Percentiles rank a stretch among this genome's conserved stretches.
Evolutionary conservation across 75 land plant genomes (phyloP).

Genomic region (Ceratopteris richardii): DNA sequence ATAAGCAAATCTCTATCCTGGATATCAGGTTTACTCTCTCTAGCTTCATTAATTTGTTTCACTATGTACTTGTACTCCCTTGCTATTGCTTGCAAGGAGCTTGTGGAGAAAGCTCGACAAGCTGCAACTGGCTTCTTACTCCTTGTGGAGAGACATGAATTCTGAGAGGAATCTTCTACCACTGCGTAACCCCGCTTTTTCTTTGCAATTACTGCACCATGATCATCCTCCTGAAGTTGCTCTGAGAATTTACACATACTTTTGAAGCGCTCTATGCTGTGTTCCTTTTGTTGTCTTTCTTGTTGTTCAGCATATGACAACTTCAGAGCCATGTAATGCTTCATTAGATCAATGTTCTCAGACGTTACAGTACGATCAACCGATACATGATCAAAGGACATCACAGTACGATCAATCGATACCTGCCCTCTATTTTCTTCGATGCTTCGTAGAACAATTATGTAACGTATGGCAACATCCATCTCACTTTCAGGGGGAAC

Average conservation of each 20-base stretch:
- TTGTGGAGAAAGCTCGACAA: background rate
- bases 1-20: background rate
- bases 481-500: conserved; percentile 23
- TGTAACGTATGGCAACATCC: conserved; percentile 27
- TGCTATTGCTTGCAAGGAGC: background rate
- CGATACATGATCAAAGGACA: too few relatives aligned
- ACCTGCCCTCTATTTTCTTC: background rate
- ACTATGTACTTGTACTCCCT: background rate
- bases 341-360: conserved; percentile 3
- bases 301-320: background rate
- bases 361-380: background rate
- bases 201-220: background rate
- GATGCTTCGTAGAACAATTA: conserved; percentile 12
- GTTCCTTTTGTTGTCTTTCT: background rate
- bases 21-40: background rate
- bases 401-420: too few relatives aligned
- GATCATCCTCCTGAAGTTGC: background rate
- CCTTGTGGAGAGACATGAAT: too few relatives aligned
- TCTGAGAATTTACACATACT: background rate
- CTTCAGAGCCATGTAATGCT: conserved; percentile 1
- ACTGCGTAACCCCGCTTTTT: too few relatives aligned
- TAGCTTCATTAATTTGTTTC: background rate
- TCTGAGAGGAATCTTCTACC: too few relatives aligned
- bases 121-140: too few relatives aligned
- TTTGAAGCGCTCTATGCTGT: background rate